These are phyloP conservation scores for Candida michaelii DNA, from an alignment of 805 yeast genomes.

Conservation along the genomic window DNA sequence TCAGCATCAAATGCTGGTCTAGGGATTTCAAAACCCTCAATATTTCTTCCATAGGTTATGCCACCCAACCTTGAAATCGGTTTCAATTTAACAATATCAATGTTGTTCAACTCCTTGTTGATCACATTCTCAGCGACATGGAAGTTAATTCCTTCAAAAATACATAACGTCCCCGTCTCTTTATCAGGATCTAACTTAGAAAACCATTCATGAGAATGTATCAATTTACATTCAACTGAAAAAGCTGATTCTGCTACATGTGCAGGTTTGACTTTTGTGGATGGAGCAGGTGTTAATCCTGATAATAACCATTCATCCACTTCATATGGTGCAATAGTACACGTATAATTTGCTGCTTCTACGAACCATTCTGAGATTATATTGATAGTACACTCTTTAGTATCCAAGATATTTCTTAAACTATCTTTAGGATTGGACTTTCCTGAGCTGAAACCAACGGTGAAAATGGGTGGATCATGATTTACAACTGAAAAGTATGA, in stretches of 20 bases:
- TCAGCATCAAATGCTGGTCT: constrained; percentile 38
- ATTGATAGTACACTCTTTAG: constrained; percentile 54
- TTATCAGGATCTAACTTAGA: constrained; percentile 37
- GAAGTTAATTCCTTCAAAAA: constrained; percentile 57
- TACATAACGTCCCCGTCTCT: constrained; percentile 37
- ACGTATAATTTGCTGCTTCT: constrained; percentile 59
- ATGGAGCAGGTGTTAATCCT: constrained; percentile 50
- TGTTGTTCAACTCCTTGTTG: constrained; percentile 33
- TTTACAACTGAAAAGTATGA: constrained; percentile 50
- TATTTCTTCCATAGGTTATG: constrained; percentile 44
- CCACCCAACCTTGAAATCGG: constrained; percentile 57
- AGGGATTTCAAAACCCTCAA: constrained; percentile 45
- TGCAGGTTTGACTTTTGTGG: constrained; percentile 49
- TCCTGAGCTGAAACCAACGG: constrained; percentile 49
- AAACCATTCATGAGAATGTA: constrained; percentile 45
- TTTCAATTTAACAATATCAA: constrained; percentile 48
- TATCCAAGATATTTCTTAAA: constrained; percentile 46
- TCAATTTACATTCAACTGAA: constrained; percentile 53
- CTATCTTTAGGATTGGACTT: constrained; percentile 48
- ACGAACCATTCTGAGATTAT: constrained; percentile 62
- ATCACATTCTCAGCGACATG: constrained; percentile 57
- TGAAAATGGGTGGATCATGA: constrained; percentile 60
- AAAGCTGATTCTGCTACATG: constrained; percentile 64
- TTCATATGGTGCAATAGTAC: constrained; percentile 46
- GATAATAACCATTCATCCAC: constrained; percentile 56